Percentiles rank a stretch among this genome's conserved stretches.
phyloP scores from a whole-genome alignment of 192 early-diverging fungal species.

The Gamsiella multidivaricata region DNA sequence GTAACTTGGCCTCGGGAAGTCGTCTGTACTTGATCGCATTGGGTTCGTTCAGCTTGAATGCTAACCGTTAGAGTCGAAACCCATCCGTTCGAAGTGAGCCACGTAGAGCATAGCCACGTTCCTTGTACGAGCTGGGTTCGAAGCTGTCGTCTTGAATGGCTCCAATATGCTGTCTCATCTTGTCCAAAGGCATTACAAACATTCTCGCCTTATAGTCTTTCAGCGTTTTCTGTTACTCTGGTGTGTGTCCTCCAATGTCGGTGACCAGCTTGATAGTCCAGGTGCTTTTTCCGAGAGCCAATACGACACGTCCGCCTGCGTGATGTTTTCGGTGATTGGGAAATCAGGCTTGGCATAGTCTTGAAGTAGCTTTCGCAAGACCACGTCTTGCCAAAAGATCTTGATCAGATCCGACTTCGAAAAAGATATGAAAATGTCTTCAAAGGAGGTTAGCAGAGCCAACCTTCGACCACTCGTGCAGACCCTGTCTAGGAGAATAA shows the following conservation, averaged over 20 bases:
- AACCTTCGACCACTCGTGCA: not conserved
- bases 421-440: not conserved
- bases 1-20: not conserved
- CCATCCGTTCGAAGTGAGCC: slow-evolving; percentile 14
- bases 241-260: not conserved
- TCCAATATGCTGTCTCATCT: not conserved
- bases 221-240: too few species aligned
- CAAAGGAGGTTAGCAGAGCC: not conserved
- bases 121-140: not conserved
- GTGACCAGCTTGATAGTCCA: not conserved
- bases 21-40: not conserved
- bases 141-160: not conserved
- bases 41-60: slow-evolving; percentile 19
- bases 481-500: not conserved
- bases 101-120: slow-evolving; percentile 2
- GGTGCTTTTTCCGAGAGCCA: not conserved
- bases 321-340: not conserved
- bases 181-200: not conserved
- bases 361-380: not conserved
- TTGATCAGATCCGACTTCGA: not conserved
- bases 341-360: not conserved
- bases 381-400: not conserved
- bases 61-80: slow-evolving; percentile 4
- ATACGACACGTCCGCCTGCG: not conserved
- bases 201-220: not conserved